Evolutionary conservation across 2,329 filamentous ascomycete genomes (phyloP), one percentile per base, ranked within the genome.

Genomic region (Monilinia polystroma): DNA sequence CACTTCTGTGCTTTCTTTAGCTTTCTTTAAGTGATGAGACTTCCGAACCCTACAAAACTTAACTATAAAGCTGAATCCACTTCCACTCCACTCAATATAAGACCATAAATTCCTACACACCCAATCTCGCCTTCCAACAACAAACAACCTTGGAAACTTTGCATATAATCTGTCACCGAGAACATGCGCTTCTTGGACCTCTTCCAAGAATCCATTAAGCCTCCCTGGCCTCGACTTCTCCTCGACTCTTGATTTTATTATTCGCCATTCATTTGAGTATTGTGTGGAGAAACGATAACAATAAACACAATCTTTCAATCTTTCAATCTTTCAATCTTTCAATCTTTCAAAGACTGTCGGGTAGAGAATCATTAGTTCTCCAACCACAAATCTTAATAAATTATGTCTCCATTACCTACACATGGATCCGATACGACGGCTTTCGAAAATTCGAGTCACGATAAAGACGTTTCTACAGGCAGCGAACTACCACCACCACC

Each of bases 401-500:
- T 52, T 7, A 60, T 66, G 64, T 62, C 55, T 43, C 38, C 56
- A 26, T 60, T 26, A 62, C 32, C 47, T 47, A 60, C 23, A 23
- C 12, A 53, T 38, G 47, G 18, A n/a, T 41, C 29, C 47, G 47
- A 20, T 53, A 53, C 56, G 18, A 54, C 38, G 55, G 47, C 55
- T 16, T 62, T 52, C 47, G 29, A 45, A 20, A 66, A 54, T 60
- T 60, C 35, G 76, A 68, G 80, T 72, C 73, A 75, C 63, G 73
- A 74, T 55, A 72, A 72, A 14, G 71, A 69, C 35, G 73, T 75
- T 60, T 68, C 26, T 74, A 74, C 67, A 72, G 72, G 74, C 65
- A 73, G 70, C 59, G 64, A 70, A 38, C 68, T 74, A 18, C 75
- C 75, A 55, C 74, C 75, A 29, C 72, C 71, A 45, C 75, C 75